Evolutionary conservation across 306 rosid genomes (phyloP).

Genomic region (Glycine tomentella): DNA sequence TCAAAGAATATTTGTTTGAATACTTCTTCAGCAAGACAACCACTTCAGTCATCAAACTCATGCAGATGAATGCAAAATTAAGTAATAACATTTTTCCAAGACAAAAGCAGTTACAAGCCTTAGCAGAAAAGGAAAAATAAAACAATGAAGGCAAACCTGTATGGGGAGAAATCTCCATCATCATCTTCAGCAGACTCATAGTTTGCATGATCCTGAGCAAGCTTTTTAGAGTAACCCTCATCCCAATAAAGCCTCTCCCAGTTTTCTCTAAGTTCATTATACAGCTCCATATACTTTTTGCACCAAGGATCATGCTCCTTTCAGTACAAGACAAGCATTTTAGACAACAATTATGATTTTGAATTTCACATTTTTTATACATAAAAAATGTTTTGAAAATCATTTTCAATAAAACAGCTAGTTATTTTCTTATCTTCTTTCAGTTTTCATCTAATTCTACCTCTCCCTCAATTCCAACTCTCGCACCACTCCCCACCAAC

Average conservation of each 20-base stretch:
- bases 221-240: conserved; percentile 87
- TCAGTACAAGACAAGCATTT: conserved; percentile 40
- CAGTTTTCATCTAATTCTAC: neutral
- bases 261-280: conserved; percentile 92
- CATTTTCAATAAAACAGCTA: neutral
- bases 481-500: neutral
- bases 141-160: conserved; percentile 61
- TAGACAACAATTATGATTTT: conserved; percentile 31
- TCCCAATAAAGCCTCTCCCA: conserved; percentile 99
- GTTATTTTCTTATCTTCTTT: neutral
- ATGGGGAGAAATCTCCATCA: conserved; percentile 86
- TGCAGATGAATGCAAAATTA: conserved; percentile 5
- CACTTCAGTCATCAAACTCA: conserved; percentile 16
- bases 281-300: conserved; percentile 86
- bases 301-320: conserved; percentile 99
- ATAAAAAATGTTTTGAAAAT: neutral
- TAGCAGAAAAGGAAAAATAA: neutral
- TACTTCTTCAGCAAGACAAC: conserved; percentile 15
- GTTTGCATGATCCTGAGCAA: conserved; percentile 91
- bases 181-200: conserved; percentile 95
- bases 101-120: neutral
- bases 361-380: neutral
- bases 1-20: conserved; percentile 29
- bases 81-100: neutral
- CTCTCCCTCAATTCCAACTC: neutral